Evolutionary conservation across 305 asterid species (phyloP).

Genomic region (Rubia peregrina): DNA sequence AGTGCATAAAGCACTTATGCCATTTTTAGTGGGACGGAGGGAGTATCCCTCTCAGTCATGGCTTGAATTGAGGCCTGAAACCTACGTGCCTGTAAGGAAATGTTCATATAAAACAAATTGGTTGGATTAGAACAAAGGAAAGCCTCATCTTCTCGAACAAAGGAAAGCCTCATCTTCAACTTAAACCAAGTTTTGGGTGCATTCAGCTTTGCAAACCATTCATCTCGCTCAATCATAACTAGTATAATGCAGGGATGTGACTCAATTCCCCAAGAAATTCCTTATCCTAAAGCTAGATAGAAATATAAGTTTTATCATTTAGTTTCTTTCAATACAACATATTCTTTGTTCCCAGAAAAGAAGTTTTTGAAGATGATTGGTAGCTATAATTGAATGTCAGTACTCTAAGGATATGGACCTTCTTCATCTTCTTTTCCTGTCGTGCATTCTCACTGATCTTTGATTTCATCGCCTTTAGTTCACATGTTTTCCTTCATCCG

Average conservation of each 20-base stretch:
- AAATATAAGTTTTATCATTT: constrained; percentile 42
- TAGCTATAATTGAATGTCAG: background rate
- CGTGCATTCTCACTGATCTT: background rate
- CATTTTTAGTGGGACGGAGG: too few relatives aligned
- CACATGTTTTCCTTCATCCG: background rate
- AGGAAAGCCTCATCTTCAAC: background rate
- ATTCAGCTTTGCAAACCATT: background rate
- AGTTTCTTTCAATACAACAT: background rate
- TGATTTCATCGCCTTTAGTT: background rate
- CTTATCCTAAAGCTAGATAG: constrained; percentile 79
- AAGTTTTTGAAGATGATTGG: background rate
- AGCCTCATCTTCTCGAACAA: background rate
- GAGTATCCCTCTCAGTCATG: background rate
- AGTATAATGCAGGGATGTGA: constrained; percentile 78
- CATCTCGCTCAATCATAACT: too few relatives aligned
- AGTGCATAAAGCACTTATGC: too few relatives aligned
- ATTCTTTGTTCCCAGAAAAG: background rate
- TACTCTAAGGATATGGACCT: background rate
- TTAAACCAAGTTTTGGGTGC: background rate
- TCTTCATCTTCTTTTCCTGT: background rate
- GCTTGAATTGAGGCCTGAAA: too few relatives aligned
- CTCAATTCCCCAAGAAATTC: constrained; percentile 88
- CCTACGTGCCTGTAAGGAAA: background rate
- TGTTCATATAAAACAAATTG: too few relatives aligned
- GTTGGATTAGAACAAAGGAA: too few relatives aligned